phyloP scores from a whole-genome alignment of 345 rosid species.

The Linum usitatissimum region DNA sequence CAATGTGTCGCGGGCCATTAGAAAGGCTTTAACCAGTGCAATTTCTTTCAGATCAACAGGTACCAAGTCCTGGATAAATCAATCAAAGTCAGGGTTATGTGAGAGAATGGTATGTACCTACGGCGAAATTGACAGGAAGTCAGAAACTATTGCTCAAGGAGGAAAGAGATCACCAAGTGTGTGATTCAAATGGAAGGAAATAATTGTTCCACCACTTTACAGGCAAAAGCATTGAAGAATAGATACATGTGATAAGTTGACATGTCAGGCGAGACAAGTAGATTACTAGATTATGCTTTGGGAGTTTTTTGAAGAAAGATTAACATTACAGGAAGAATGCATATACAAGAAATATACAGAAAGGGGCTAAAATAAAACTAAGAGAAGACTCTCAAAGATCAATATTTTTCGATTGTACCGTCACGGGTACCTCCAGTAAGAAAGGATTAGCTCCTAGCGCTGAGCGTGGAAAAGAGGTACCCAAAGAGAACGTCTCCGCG shows the following conservation, averaged over 20 bases:
- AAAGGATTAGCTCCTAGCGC: too few relatives aligned
- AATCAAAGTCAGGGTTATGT: background rate
- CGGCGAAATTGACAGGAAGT: background rate
- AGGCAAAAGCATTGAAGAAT: background rate
- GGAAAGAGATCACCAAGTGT: background rate
- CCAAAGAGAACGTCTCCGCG: too few relatives aligned
- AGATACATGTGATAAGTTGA: background rate
- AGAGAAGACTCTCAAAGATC: too few relatives aligned
- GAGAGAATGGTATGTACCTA: conserved; percentile 18
- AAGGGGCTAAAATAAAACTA: too few relatives aligned
- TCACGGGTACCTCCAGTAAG: too few relatives aligned
- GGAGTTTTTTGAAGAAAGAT: too few relatives aligned
- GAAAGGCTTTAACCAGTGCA: conserved; percentile 52
- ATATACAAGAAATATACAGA: too few relatives aligned
- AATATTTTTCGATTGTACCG: too few relatives aligned
- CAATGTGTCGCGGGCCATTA: conserved; percentile 51
- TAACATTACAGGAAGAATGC: too few relatives aligned
- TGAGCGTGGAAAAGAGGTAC: too few relatives aligned
- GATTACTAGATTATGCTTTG: too few relatives aligned
- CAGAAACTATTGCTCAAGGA: background rate
- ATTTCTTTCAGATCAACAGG: conserved; percentile 35
- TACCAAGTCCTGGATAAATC: conserved; percentile 14
- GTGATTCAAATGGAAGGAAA: background rate
- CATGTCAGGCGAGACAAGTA: background rate
- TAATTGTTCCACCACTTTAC: background rate